Percentiles rank a stretch among this genome's conserved stretches.
Conservation (phyloP, 441 rosid genomes). For the Pelargonium cotyledonis region DNA sequence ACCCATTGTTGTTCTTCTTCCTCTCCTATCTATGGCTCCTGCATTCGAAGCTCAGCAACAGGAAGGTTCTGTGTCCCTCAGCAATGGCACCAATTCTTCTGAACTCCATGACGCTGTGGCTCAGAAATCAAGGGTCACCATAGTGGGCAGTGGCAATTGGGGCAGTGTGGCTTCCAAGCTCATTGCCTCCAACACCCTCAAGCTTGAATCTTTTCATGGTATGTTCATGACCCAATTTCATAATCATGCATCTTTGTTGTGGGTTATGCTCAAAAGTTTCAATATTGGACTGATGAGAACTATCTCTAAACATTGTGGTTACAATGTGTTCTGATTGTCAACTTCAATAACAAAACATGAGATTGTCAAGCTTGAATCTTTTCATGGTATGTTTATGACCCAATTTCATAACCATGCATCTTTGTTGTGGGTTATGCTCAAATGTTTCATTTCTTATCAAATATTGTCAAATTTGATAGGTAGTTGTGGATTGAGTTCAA, state of each 20-base stretch:
- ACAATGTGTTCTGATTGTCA: neutral
- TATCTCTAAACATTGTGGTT: too few relatives aligned
- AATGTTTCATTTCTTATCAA: constrained; percentile 13
- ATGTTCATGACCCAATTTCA: neutral
- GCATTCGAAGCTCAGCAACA: constrained; percentile 27
- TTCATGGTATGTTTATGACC: neutral
- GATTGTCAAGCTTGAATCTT: neutral
- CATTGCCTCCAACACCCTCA: constrained; percentile 84
- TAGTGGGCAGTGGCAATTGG: constrained; percentile 97
- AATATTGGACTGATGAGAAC: too few relatives aligned
- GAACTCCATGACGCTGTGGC: constrained; percentile 11
- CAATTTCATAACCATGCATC: neutral
- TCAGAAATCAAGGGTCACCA: constrained; percentile 57
- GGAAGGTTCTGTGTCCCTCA: constrained; percentile 16
- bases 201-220: constrained; percentile 75
- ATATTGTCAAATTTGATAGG: neutral
- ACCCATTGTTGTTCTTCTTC: constrained; percentile 8
- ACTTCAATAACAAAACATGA: neutral
- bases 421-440: neutral
- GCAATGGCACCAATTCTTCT: neutral
- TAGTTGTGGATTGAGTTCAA: too few relatives aligned
- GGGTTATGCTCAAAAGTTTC: neutral
- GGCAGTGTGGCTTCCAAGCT: constrained; percentile 96
- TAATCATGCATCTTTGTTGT: neutral
- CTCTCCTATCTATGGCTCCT: constrained; percentile 33